A percentile compares a stretch with the other conserved stretches of the same genome.
Conservation (phyloP, 2,329 filamentous ascomycete genomes). For the Fonsecaea monophora region DNA sequence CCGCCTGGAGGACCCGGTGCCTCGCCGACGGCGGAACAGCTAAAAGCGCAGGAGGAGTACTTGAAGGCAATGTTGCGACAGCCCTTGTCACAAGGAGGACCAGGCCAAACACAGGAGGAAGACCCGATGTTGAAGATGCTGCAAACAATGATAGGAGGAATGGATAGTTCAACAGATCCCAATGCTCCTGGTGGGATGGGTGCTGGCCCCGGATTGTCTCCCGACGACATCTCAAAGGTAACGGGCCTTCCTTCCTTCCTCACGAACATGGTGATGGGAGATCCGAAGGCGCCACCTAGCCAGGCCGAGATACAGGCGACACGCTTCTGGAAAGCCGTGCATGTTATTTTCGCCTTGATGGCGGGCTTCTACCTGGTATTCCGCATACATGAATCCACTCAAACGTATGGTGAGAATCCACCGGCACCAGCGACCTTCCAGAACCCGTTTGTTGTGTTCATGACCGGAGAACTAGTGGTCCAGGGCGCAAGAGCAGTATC, state of each 20-base stretch:
- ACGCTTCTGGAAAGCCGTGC: slow-evolving; percentile 63
- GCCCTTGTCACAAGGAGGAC: slow-evolving; percentile 36
- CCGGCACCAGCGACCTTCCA: slow-evolving; percentile 54
- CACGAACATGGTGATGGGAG: slow-evolving; percentile 48
- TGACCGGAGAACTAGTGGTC: slow-evolving; percentile 55
- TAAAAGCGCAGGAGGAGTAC: slow-evolving; percentile 52
- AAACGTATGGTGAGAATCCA: slow-evolving; percentile 49
- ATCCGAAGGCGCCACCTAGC: slow-evolving; percentile 48
- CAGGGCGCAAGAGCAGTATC: slow-evolving; percentile 47
- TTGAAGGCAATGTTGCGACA: slow-evolving; percentile 41
- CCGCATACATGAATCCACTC: slow-evolving; percentile 47
- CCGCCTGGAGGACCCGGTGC: slow-evolving; percentile 23
- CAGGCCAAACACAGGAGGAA: slow-evolving; percentile 47
- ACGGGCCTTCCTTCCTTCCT: slow-evolving; percentile 43
- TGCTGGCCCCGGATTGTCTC: slow-evolving; percentile 30
- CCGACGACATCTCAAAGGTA: slow-evolving; percentile 39
- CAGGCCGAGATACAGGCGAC: slow-evolving; percentile 47
- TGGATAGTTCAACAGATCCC: slow-evolving; percentile 29
- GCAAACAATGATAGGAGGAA: slow-evolving; percentile 57
- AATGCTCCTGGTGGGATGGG: slow-evolving; percentile 29
- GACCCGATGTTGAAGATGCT: slow-evolving; percentile 63
- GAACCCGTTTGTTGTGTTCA: slow-evolving; percentile 55
- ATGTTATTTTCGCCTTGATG: slow-evolving; percentile 63
- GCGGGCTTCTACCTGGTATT: slow-evolving; percentile 61
- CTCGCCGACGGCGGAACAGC: slow-evolving; percentile 40